Evolutionary conservation across 164 flowering plant genomes (phyloP), one percentile per base, ranked within the genome.

Genomic region (Hamamelis virginiana): DNA sequence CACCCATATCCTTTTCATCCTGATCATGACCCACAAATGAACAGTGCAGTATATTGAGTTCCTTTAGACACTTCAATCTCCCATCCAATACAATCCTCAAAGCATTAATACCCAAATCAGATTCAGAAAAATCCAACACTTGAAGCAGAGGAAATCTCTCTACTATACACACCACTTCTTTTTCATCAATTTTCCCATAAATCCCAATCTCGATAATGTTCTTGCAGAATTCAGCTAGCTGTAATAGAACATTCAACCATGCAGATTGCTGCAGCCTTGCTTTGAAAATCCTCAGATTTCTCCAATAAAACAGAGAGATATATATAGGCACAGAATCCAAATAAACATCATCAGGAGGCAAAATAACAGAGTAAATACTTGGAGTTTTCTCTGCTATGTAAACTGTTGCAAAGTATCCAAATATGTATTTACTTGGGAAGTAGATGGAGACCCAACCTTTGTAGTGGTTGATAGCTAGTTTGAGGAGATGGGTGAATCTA

Each of bases 301-400:
- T 57, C 61, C 61, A 57, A 12, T 57, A 57, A 5, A 57, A 4
- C 9, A 57, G 26, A 10, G 61, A 22, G 1, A 57, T 57, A 23
- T 21, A 57, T 10, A 57, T 57, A 9, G 61, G 33, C 8, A n/a
- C 23, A 57, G 12, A 33, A 22, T 25, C 11, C 1, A 8, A 21
- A 10, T 4, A 22, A 25, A 14, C 28, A 6, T 22, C 11, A 3
- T 22, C 11, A 3, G 15, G 1, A 1, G 61, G 33, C 61, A 57
- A 10, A 10, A 25, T 12, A 21, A 57, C 61, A 23, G 11, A 1
- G 1, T 33, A 57, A 23, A 57, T 25, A 8, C 8, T 25, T 1
- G 61, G 61, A 10, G 61, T 57, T 13, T 25, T 22, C 33, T 57
- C 61, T 25, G 61, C 61, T 57, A 57, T 23, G 16, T 22, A 57